Conservation (phyloP, 2,329 filamentous ascomycete genomes). For the Pestalotiopsis fici region DNA sequence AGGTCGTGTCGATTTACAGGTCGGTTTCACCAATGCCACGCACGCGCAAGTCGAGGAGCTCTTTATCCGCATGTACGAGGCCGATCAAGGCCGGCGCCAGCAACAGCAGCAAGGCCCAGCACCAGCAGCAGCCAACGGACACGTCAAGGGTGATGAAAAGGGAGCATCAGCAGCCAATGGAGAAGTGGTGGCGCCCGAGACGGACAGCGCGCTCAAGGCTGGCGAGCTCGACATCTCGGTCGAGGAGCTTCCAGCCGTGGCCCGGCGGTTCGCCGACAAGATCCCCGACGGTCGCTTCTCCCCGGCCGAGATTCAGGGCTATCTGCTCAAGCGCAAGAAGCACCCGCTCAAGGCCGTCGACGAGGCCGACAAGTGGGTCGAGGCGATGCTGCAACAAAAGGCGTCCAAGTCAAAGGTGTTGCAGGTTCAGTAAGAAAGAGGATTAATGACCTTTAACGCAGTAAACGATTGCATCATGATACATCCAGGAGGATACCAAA, state of each 20-base stretch:
- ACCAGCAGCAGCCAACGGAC: neutral
- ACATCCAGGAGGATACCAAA: no score
- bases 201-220: constrained; percentile 14
- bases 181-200: constrained; percentile 13
- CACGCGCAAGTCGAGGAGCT: constrained; percentile 55
- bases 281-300: constrained; percentile 39
- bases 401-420: constrained; percentile 47
- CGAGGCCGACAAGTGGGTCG: constrained; percentile 56
- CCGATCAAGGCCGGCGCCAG: constrained; percentile 31
- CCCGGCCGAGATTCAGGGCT: constrained; percentile 67
- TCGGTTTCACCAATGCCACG: constrained; percentile 63
- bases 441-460: neutral
- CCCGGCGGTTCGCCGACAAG: constrained; percentile 48
- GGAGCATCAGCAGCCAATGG: constrained; percentile 5
- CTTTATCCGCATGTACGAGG: constrained; percentile 63
- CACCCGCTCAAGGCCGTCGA: constrained; percentile 54
- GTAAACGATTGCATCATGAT: neutral
- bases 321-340: constrained; percentile 63
- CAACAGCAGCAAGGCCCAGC: constrained; percentile 6
- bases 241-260: constrained; percentile 45
- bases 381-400: constrained; percentile 51
- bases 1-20: constrained; percentile 70
- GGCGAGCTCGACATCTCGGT: constrained; percentile 32
- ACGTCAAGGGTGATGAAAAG: neutral
- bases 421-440: constrained; percentile 43